Evolutionary conservation across 2,329 filamentous ascomycete species (phyloP), one percentile per base, ranked within the genome.

Genomic region (Passalora sequoiae): DNA sequence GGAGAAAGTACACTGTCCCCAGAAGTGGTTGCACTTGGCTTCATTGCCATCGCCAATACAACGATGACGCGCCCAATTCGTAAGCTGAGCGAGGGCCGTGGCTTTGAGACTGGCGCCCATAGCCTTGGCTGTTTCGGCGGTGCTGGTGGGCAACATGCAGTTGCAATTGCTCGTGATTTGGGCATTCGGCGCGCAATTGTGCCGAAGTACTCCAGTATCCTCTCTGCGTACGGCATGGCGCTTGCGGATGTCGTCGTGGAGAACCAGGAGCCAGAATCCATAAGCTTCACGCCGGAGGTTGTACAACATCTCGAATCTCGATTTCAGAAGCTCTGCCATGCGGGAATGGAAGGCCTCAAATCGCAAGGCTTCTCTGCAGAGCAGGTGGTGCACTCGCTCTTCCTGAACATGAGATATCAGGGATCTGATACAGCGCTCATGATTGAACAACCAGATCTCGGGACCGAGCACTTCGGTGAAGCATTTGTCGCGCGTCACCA

Each of bases 171-270:
- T 1, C 80, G 86, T 54, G 83, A 83, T 3, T 70, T 94, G 1
- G 86, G 86, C 0, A 87, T 94, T 49, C 77, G 76, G 25, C 86
- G 89, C 59, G 89, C 92, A 22, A 73, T 94, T 10, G 75, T 94
- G 5, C 88, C 92, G 61, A 73, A 83, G 41, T 91, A 92, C 63
- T 92, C 87, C 0, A 89, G 85, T 0, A 84, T 94, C 1, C 72
- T 94, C 1, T 92, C 87, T 1, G 87, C 87, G 0, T 92, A 94
- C 54, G 87, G 87, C 6, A 92, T 94, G 84, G 86, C 87, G 1
- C 69, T 94, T 6, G 88, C 88, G 6, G 88, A 94, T 57, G 86
- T 94, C 0, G 88, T 94, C 0, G 85, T 94, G 49, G 89, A 94
- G 66, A 76, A 82, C 16, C 88, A 94, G 59, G 84, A 88, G 59